Base-by-base conservation (phyloP, 129 eudicot genomes). In the Flaveria robusta region DNA sequence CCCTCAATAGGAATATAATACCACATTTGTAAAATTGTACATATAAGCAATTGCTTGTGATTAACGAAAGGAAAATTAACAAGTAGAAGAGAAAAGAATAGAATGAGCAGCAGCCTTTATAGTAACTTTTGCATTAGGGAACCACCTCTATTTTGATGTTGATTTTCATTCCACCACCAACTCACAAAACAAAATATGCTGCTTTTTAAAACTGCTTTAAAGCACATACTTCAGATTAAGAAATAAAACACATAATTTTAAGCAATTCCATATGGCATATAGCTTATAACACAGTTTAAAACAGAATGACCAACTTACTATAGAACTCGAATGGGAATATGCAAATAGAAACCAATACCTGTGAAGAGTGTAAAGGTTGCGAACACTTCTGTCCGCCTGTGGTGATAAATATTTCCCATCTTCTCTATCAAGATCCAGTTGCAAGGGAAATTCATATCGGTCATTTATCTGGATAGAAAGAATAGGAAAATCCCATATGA, bases 361-460 rank as follows among this genome's bases (percentile, higher is more conserved):
- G 81, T 91, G 97, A 65, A 91, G 93, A 51, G 88, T 86, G 78
- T 91, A 91, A 45, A 91, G 77, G 82, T 91, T 91, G 66, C 97
- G 93, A 51, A 91, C 91, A 62, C 88, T 88, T 79, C 88, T 84
- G 81, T 91, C 91, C 8, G 97, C 94, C 26, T 91, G 91, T 29
- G 97, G 97, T 29, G 97, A 86, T 68, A 91, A 74, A 68, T 91
- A 91, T 65, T 86, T 91, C 55, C 94, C 91, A 80, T 86, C 71
- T 71, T 91, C 97, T 74, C 90, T 84, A 72, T 91, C 97, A 52
- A 91, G 95, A 82, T 91, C 97, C 69, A 91, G 90, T 85, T 88
- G 86, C 83, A 86, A 81, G 74, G 97, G 97, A 76, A 91, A 91
- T 77, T 91, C 97, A 77, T 91, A 91, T 1, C 97, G 94, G 70